A percentile compares a stretch with the other conserved stretches of the same genome.
Conservation (phyloP, 306 rosid species). For the Castanea mollissima region DNA sequence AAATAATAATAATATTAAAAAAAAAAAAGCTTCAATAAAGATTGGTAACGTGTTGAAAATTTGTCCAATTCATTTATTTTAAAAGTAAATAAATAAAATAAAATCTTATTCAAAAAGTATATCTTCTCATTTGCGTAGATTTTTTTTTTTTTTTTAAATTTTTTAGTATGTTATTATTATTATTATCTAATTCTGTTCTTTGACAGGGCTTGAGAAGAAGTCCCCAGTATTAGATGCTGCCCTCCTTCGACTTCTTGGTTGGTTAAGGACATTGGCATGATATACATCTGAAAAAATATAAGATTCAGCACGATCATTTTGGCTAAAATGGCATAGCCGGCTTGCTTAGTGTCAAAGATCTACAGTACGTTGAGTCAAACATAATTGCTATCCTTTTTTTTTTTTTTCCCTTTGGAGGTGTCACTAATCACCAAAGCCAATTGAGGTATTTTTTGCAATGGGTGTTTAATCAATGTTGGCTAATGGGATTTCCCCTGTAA, state of each 20-base stretch:
- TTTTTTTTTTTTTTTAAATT: neutral
- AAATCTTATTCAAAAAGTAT: neutral
- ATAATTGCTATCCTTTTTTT: neutral
- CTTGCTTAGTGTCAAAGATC: slow-evolving; percentile 13
- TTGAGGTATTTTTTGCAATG: neutral
- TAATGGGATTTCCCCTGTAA: neutral
- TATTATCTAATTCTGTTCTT: slow-evolving; percentile 7
- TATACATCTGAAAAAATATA: neutral
- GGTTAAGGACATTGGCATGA: slow-evolving; percentile 85
- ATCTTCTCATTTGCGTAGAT: neutral
- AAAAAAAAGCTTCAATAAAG: neutral
- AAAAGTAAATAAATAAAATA: neutral
- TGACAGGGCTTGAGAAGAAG: slow-evolving; percentile 80
- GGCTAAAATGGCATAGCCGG: slow-evolving; percentile 8
- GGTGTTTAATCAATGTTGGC: neutral
- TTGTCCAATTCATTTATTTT: neutral
- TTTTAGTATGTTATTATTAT: no score
- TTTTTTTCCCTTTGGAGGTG: neutral
- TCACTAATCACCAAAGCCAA: neutral
- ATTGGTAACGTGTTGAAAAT: neutral
- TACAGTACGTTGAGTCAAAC: slow-evolving; percentile 1
- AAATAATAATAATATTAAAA: no score
- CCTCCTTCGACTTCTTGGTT: slow-evolving; percentile 74
- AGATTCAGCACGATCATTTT: slow-evolving; percentile 7
- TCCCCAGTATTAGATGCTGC: slow-evolving; percentile 70